phyloP scores from a whole-genome alignment of 140 eudicot species.

The Senecio squalidus region DNA sequence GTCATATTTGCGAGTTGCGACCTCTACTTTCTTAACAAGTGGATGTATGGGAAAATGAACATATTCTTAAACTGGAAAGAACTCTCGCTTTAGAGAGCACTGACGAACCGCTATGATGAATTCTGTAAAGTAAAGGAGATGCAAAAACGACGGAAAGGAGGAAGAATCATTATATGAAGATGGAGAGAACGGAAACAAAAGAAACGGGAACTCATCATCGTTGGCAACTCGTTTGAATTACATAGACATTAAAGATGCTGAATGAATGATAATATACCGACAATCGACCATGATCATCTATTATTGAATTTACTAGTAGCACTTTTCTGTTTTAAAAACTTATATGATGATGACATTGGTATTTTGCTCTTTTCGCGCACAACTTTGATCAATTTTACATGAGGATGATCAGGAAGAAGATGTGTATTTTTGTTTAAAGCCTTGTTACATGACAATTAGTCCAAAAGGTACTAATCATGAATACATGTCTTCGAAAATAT shows the following conservation, averaged over 20 bases:
- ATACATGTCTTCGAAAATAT: too few species aligned
- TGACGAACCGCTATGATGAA: slow-evolving; percentile 81
- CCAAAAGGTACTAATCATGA: too few species aligned
- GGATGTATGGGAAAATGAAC: slow-evolving; percentile 9
- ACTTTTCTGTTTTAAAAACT: background rate
- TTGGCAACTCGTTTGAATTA: background rate
- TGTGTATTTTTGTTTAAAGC: too few species aligned
- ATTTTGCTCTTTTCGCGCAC: background rate
- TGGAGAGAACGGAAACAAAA: slow-evolving; percentile 4
- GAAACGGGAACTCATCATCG: background rate
- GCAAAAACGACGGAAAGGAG: slow-evolving; percentile 22
- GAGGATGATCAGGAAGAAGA: background rate
- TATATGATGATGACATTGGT: background rate
- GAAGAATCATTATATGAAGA: slow-evolving; percentile 31
- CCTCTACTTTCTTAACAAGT: background rate
- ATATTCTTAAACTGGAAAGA: slow-evolving; percentile 47
- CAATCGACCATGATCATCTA: background rate
- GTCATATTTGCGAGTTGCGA: too few species aligned
- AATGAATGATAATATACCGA: background rate
- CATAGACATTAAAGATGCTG: background rate
- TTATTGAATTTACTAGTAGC: background rate
- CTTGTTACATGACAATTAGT: too few species aligned
- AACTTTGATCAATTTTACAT: background rate
- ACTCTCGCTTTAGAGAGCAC: slow-evolving; percentile 50
- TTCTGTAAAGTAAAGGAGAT: slow-evolving; percentile 65